Conservation (phyloP, 75 land plant species). For the Selaginella tamariscina region DNA sequence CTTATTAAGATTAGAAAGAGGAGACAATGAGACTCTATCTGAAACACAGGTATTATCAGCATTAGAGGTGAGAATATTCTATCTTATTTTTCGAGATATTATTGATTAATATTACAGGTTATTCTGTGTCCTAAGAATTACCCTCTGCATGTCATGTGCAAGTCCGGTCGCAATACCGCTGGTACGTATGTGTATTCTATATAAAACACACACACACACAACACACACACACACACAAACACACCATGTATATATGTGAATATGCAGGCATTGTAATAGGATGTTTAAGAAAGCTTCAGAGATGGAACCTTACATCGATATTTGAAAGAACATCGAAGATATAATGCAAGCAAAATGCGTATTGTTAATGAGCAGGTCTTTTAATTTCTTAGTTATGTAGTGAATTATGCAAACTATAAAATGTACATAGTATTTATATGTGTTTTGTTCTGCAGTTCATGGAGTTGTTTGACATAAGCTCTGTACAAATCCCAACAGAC, state of each 20-base stretch:
- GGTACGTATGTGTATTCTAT: conserved; percentile 12
- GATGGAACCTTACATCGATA: not conserved
- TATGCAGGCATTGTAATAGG: not conserved
- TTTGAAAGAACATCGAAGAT: not conserved
- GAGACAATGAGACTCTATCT: conserved; percentile 14
- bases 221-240: no score
- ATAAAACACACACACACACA: no score
- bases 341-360: not conserved
- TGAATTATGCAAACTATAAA: not conserved
- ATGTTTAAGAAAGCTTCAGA: not conserved
- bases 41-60: conserved; percentile 29
- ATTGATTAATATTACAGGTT: conserved; percentile 24
- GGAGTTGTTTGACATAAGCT: not conserved
- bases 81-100: no score
- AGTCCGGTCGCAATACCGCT: conserved; percentile 21
- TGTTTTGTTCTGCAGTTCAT: no score
- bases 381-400: not conserved
- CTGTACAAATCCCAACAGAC: not conserved
- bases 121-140: conserved; percentile 28
- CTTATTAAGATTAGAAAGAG: conserved; percentile 14
- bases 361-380: not conserved
- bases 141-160: conserved; percentile 33
- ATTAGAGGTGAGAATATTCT: conserved; percentile 19
- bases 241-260: no score
- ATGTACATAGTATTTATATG: not conserved